Evolutionary conservation across 2,329 filamentous ascomycete genomes (phyloP), one percentile per base, ranked within the genome.

Genomic region (Penicillium sp.): DNA sequence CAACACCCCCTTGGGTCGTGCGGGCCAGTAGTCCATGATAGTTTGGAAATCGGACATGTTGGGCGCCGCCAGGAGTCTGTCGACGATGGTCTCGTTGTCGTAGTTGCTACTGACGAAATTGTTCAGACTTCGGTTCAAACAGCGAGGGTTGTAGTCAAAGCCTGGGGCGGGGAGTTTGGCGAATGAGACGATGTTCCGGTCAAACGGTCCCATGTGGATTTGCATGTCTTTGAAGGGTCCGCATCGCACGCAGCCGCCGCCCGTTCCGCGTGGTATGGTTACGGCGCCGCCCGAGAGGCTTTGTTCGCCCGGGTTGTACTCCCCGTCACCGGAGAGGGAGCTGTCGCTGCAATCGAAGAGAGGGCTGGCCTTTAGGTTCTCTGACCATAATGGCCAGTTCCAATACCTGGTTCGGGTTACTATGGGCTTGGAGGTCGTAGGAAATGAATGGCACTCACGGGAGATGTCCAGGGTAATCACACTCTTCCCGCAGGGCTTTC

Each of bases 291-390:
- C 52, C 2, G 46, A 29, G 24, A 58, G 22, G 39, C 31, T 43
- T 45, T 54, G 46, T 45, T 67, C 62, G 21, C 51, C 51, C 0
- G 57, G 48, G 29, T 69, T 59, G 42, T 65, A 65, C 24, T 56
- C 67, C 2, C 75, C 74, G 53, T 76, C 70, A 6, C 75, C 74
- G 3, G 66, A 67, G 55, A 77, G 66, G 37, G 69, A 72, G 13
- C 62, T 64, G 3, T 64, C 69, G 46, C 67, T 72, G 19, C 75
- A 74, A 56, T 77, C 73, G 50, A 76, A 76, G 48, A 77, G 61
- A 9, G 74, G 65, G 3, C 72, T 75, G 53, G 61, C 69, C 21
- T 60, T 51, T 15, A 71, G 61, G 15, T 67, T 61, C 22, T 57
- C 55, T 15, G 68, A 69, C 47, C 64, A 70, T 22, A 68, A 62